phyloP scores from a whole-genome alignment of 2,329 filamentous ascomycete genomes.

The Curvularia hawaiiensis region DNA sequence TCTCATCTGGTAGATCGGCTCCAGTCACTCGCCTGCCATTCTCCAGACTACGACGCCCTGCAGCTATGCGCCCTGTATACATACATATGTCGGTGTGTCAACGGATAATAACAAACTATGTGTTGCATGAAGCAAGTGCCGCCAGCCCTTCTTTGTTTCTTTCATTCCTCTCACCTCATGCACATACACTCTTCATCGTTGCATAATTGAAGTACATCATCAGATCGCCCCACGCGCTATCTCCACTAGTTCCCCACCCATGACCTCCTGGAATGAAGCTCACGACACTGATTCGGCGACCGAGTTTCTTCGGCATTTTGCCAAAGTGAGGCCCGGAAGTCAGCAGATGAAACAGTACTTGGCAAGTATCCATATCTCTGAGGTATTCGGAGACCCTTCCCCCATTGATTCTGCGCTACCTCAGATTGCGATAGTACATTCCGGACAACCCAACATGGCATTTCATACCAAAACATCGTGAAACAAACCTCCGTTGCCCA shows the following conservation, averaged over 20 bases:
- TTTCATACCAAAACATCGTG: neutral
- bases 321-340: neutral
- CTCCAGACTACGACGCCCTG: neutral
- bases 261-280: neutral
- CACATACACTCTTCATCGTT: neutral
- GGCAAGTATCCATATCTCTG: neutral
- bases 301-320: neutral
- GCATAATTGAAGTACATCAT: neutral
- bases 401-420: too few species aligned
- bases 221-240: neutral
- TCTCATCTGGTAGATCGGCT: constrained; percentile 1
- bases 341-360: neutral
- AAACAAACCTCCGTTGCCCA: neutral
- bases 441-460: neutral
- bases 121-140: neutral
- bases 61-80: neutral
- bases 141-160: neutral
- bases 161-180: neutral
- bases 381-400: neutral
- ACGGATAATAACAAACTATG: neutral
- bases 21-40: neutral
- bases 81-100: neutral
- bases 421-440: neutral
- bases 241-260: neutral
- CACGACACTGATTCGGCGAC: neutral